Evolutionary conservation across 192 early-diverging fungal species (phyloP).

Genomic region (Coemansia sp.): DNA sequence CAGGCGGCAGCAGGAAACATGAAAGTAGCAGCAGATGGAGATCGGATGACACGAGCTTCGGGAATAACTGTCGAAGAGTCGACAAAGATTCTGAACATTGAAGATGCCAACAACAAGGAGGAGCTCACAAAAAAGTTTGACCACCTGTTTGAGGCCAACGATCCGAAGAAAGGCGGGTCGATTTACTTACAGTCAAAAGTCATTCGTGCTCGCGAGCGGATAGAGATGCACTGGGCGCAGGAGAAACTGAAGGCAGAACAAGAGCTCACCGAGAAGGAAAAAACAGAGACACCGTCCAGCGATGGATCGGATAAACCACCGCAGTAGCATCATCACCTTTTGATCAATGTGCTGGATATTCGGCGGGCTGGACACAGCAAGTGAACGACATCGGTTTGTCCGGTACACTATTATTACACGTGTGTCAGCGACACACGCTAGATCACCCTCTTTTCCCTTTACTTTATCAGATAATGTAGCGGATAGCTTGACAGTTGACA

Average conservation of each 20-base stretch:
- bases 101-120: constrained; percentile 61
- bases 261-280: not conserved
- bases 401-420: no score
- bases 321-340: no score
- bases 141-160: constrained; percentile 84
- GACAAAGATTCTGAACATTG: constrained; percentile 83
- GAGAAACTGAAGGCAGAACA: constrained; percentile 48
- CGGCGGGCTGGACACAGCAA: no score
- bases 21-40: constrained; percentile 56
- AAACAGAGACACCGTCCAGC: not conserved
- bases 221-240: constrained; percentile 83
- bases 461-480: not conserved
- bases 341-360: no score
- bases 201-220: constrained; percentile 87
- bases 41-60: constrained; percentile 71
- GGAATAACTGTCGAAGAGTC: constrained; percentile 92
- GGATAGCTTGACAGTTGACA: not conserved
- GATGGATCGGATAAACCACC: not conserved
- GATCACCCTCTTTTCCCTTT: not conserved
- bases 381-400: no score
- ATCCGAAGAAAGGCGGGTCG: constrained; percentile 81
- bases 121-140: constrained; percentile 76
- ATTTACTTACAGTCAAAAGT: constrained; percentile 96
- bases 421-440: no score
- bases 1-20: constrained; percentile 68